phyloP scores from a whole-genome alignment of 2,329 filamentous ascomycete species.

The Sarocladium strictum region DNA sequence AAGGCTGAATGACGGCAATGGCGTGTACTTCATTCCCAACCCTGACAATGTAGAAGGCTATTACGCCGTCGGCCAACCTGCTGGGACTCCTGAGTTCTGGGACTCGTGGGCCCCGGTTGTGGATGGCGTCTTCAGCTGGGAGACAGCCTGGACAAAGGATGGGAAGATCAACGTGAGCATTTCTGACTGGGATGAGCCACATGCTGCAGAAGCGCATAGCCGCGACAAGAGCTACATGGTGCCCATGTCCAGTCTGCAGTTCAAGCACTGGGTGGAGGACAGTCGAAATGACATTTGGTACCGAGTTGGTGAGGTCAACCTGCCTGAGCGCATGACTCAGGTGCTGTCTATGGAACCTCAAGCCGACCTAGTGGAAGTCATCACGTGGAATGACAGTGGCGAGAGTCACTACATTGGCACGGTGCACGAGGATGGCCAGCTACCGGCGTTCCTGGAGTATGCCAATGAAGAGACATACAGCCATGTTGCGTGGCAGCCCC shows the following conservation, averaged over 20 bases:
- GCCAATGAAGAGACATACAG: slow-evolving; percentile 11
- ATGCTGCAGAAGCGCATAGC: slow-evolving; percentile 7
- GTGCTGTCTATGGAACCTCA: slow-evolving; percentile 9
- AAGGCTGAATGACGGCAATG: slow-evolving; percentile 1
- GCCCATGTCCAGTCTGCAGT: slow-evolving; percentile 13
- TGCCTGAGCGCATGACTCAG: slow-evolving; percentile 13
- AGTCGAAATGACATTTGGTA: slow-evolving; percentile 10
- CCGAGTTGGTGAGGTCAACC: slow-evolving; percentile 13
- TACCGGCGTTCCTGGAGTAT: slow-evolving; percentile 10
- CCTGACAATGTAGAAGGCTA: slow-evolving; percentile 10
- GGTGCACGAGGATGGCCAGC: slow-evolving; percentile 11
- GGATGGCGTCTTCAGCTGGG: slow-evolving; percentile 14
- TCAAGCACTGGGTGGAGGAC: slow-evolving; percentile 12
- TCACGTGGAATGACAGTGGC: slow-evolving; percentile 16
- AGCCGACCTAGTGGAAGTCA: slow-evolving; percentile 12
- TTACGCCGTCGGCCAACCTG: slow-evolving; percentile 3
- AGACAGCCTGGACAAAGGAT: slow-evolving; percentile 13
- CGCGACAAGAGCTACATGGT: slow-evolving; percentile 11
- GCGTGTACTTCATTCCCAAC: slow-evolving; percentile 13
- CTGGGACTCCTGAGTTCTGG: slow-evolving; percentile 2
- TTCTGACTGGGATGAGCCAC: slow-evolving; percentile 6
- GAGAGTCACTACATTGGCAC: slow-evolving; percentile 18
- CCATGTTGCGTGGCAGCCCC: slow-evolving; percentile 14
- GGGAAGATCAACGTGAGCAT: slow-evolving; percentile 11
- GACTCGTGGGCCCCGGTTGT: slow-evolving; percentile 11